Conservation (phyloP, 129 eudicot species). For the Centrapalus pauciflorus region DNA sequence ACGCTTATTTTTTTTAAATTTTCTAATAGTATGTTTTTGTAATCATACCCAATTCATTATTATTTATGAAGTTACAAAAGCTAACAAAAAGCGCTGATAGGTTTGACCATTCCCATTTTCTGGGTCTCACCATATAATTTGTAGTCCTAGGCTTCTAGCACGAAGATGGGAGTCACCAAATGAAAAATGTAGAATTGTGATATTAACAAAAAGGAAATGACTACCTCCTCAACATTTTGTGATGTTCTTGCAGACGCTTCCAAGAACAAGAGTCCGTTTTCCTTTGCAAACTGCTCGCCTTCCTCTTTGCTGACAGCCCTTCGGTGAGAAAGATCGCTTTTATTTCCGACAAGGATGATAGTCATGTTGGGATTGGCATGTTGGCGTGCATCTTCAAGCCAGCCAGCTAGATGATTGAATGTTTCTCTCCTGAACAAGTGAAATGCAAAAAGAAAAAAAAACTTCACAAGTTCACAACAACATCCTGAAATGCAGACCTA, state of each 20-base stretch:
- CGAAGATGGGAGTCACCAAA: background rate
- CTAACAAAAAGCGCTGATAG: too few species aligned
- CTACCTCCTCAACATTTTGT: slow-evolving; percentile 89
- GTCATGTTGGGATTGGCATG: slow-evolving; percentile 95
- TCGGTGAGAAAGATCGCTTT: slow-evolving; percentile 80
- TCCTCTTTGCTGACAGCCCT: slow-evolving; percentile 92
- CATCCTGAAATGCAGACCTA: background rate
- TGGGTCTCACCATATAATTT: background rate
- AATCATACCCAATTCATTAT: too few species aligned
- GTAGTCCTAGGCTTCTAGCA: too few species aligned
- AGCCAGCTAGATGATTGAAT: slow-evolving; percentile 84
- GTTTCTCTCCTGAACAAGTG: slow-evolving; percentile 63
- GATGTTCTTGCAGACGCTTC: slow-evolving; percentile 92
- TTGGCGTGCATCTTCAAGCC: slow-evolving; percentile 94
- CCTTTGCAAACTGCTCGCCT: slow-evolving; percentile 89
- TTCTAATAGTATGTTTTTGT: too few species aligned
- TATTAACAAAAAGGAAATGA: background rate
- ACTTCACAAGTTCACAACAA: background rate
- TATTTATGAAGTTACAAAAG: too few species aligned
- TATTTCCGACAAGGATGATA: slow-evolving; percentile 85
- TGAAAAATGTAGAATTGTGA: background rate
- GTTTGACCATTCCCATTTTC: background rate
- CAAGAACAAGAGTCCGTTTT: slow-evolving; percentile 74
- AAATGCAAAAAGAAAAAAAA: too few species aligned
- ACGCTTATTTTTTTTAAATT: too few species aligned